phyloP scores from a whole-genome alignment of 768 basidiomycete species.

The Scleroderma citrinum region DNA sequence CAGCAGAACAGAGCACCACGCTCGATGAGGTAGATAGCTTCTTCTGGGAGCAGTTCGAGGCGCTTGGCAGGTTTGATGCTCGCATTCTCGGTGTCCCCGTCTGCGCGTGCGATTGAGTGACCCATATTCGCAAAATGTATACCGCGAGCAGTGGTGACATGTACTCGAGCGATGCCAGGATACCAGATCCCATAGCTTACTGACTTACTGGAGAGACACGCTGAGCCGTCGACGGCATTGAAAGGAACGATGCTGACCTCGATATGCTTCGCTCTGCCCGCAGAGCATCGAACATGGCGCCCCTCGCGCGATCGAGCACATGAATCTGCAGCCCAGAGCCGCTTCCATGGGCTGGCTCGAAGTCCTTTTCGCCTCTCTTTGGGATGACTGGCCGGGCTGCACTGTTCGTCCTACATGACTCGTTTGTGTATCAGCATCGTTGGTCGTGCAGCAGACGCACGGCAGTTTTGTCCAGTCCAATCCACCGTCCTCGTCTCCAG shows the following conservation, averaged over 20 bases:
- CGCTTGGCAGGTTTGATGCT: conserved; percentile 50
- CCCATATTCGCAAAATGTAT: conserved; percentile 80
- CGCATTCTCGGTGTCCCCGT: conserved; percentile 3
- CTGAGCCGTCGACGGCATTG: not conserved
- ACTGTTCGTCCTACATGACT: conserved; percentile 15
- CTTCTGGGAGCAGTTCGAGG: conserved; percentile 89
- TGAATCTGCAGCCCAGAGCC: conserved; percentile 77
- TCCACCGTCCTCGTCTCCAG: conserved; percentile 69
- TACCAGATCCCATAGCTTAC: conserved; percentile 82
- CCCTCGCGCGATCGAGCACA: conserved; percentile 70
- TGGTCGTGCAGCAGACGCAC: conserved; percentile 31
- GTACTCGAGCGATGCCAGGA: conserved; percentile 54
- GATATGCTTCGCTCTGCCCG: conserved; percentile 67
- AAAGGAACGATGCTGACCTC: conserved; percentile 42
- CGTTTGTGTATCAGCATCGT: conserved; percentile 5
- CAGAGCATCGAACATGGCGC: conserved; percentile 85
- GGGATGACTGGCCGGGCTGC: conserved; percentile 70
- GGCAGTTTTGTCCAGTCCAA: conserved; percentile 80
- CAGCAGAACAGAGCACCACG: conserved; percentile 84
- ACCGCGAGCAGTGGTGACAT: conserved; percentile 73
- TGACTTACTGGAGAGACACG: conserved; percentile 48
- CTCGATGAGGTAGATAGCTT: conserved; percentile 90
- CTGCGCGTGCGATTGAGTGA: conserved; percentile 57
- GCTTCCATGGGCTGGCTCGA: conserved; percentile 65
- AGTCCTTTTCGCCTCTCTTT: conserved; percentile 96